These are phyloP conservation scores for Cordyceps farinosa DNA, from an alignment of 2,329 filamentous ascomycete genomes.

Conservation along the genomic window DNA sequence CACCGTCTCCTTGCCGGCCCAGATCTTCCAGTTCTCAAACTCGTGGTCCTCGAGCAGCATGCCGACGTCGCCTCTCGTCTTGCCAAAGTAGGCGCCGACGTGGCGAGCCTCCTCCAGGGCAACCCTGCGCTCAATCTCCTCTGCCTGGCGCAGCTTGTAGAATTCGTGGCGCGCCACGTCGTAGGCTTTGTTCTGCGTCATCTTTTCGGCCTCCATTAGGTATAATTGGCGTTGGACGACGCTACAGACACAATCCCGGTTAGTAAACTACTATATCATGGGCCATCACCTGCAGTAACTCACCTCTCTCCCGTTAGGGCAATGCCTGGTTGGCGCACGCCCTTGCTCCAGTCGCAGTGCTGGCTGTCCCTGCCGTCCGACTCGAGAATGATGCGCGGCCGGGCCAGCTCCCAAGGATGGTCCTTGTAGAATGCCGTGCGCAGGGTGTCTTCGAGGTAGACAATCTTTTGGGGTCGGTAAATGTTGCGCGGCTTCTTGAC, in stretches of 20 bases:
- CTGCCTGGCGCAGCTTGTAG: constrained; percentile 75
- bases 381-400: constrained; percentile 82
- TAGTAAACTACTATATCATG: not conserved
- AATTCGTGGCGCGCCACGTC: constrained; percentile 86
- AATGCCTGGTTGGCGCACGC: constrained; percentile 69
- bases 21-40: constrained; percentile 81
- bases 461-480: constrained; percentile 74
- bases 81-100: constrained; percentile 86
- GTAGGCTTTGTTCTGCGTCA: constrained; percentile 69
- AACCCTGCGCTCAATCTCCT: constrained; percentile 79
- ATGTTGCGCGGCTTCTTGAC: constrained; percentile 61
- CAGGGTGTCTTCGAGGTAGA: constrained; percentile 79
- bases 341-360: constrained; percentile 73
- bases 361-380: constrained; percentile 77
- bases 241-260: constrained; percentile 43
- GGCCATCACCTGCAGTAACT: constrained; percentile 24
- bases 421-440: constrained; percentile 83
- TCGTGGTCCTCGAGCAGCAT: constrained; percentile 77
- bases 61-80: constrained; percentile 67
- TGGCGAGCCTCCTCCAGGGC: constrained; percentile 83
- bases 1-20: constrained; percentile 57
- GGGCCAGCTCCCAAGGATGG: constrained; percentile 94
- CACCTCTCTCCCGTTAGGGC: constrained; percentile 82
- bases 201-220: constrained; percentile 65
- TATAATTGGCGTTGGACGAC: constrained; percentile 90